Evolutionary conservation across 2,329 filamentous ascomycete species (phyloP).

Genomic region (Drechslerella stenobrocha): DNA sequence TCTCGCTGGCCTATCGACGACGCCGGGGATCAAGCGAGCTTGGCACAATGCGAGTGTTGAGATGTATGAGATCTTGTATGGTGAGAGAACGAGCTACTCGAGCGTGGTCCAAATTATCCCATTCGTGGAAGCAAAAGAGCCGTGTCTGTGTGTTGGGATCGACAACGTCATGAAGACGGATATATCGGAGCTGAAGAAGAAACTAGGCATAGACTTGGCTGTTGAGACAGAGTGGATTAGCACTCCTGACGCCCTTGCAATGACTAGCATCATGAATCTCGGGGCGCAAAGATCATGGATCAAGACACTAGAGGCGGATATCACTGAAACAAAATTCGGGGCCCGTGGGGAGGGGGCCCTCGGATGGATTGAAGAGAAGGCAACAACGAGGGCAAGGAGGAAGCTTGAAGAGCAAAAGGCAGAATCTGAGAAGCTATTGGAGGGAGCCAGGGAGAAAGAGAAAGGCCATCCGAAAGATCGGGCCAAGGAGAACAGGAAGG

Average conservation of each 20-base stretch:
- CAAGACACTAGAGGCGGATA: not conserved
- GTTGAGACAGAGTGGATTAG: slow-evolving; percentile 4
- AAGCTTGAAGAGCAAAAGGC: not conserved
- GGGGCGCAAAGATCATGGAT: slow-evolving; percentile 3
- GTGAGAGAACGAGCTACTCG: slow-evolving; percentile 15
- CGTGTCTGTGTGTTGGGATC: slow-evolving; percentile 22
- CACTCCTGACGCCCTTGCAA: slow-evolving; percentile 17
- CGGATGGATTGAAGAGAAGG: not conserved
- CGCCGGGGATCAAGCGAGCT: slow-evolving; percentile 23
- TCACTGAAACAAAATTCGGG: not conserved
- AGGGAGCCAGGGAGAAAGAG: not conserved
- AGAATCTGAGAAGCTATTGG: not conserved
- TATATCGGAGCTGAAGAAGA: slow-evolving; percentile 10
- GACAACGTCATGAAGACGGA: slow-evolving; percentile 20
- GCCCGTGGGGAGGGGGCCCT: slow-evolving; percentile 1
- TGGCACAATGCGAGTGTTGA: slow-evolving; percentile 25
- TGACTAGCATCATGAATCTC: slow-evolving; percentile 16
- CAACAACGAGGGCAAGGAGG: not conserved
- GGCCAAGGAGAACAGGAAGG: not conserved
- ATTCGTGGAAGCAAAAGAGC: slow-evolving; percentile 26
- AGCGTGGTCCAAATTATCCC: not conserved
- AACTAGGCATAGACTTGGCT: slow-evolving; percentile 3
- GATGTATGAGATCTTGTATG: slow-evolving; percentile 32
- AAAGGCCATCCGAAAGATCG: too few species aligned
- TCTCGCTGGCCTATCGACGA: slow-evolving; percentile 9